Base-by-base conservation (phyloP, 1,284 basidiomycete species). In the Thecaphora frezii region DNA sequence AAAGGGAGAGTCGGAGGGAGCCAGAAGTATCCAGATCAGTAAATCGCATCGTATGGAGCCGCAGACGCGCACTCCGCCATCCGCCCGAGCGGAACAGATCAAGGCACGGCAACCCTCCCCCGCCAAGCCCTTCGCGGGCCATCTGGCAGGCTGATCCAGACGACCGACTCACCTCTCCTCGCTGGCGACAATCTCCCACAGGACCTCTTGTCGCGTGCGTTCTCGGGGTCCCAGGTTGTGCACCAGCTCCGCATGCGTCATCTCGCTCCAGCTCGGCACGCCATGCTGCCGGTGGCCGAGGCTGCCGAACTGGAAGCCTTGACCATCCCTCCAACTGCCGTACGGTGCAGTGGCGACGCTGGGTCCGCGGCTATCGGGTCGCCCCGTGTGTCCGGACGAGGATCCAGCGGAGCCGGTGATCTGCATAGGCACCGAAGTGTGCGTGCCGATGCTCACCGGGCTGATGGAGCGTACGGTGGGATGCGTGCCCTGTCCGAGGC, bases 111-210 rank as follows among this genome's bases (percentile, higher is more conserved):
- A 36, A n/a, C n/a, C n/a, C n/a, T n/a, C n/a, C n/a, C n/a, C n/a
- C n/a, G n/a, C n/a, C n/a, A n/a, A n/a, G n/a, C n/a, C n/a, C n/a
- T n/a, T n/a, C n/a, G n/a, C n/a, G n/a, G n/a, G n/a, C n/a, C n/a
- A n/a, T n/a, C n/a, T n/a, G n/a, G n/a, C n/a, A n/a, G n/a, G n/a
- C n/a, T n/a, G n/a, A n/a, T n/a, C n/a, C n/a, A n/a, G n/a, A n/a
- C n/a, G n/a, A n/a, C n/a, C n/a, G n/a, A 84, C 84, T 73, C 74
- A 92, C 89, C 93, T 85, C 79, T 97, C 93, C 81, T 97, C 94
- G 71, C 90, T 93, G 38, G 90, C 89, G 44, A 98, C 93, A 69
- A 98, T 97, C 82, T 98, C 94, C 85, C 93, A 97, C 30, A 98
- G 81, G 3, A 97, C 94, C 82, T 98, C 94, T 79, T 97, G 94